Percentiles rank a stretch among this genome's conserved stretches.
phyloP scores from a whole-genome alignment of 805 yeast genomes.

The Yarrowia sp. region DNA sequence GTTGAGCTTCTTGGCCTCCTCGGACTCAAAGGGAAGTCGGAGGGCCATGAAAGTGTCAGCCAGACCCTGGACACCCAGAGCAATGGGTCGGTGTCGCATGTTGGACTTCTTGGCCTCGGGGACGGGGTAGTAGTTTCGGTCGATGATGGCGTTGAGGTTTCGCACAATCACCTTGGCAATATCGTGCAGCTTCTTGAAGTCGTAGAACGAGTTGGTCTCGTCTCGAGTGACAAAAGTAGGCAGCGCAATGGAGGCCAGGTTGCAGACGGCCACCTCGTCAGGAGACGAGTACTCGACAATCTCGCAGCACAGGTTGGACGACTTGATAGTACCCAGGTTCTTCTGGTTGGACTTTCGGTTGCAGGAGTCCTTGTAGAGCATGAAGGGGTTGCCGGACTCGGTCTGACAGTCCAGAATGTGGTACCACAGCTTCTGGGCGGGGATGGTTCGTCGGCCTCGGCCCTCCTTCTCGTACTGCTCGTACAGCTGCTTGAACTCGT shows the following conservation, averaged over 20 bases:
- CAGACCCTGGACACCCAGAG: conserved; percentile 97
- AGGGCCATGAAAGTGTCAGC: conserved; percentile 86
- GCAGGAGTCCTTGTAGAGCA: conserved; percentile 92
- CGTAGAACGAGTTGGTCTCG: conserved; percentile 61
- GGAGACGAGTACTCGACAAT: conserved; percentile 89
- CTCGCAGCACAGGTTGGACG: conserved; percentile 94
- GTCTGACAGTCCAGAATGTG: conserved; percentile 90
- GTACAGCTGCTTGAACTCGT: conserved; percentile 77
- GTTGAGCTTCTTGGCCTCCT: conserved; percentile 76
- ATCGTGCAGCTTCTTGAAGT: conserved; percentile 76
- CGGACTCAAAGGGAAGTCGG: conserved; percentile 85
- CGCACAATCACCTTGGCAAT: conserved; percentile 78
- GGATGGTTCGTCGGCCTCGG: conserved; percentile 66
- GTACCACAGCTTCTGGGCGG: conserved; percentile 91
- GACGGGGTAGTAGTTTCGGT: conserved; percentile 84
- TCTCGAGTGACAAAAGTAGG: conserved; percentile 72
- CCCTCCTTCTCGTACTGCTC: conserved; percentile 74
- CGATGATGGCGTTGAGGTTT: conserved; percentile 84
- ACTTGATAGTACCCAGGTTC: conserved; percentile 89
- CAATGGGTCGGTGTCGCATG: conserved; percentile 86
- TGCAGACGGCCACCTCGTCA: conserved; percentile 96
- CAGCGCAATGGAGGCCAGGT: conserved; percentile 87
- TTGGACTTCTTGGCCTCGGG: conserved; percentile 77
- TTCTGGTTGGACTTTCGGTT: conserved; percentile 87
- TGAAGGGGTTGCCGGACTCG: conserved; percentile 95